Evolutionary conservation across 192 early-diverging fungal species (phyloP).

Genomic region (Gryganskiella cystojenkinii): DNA sequence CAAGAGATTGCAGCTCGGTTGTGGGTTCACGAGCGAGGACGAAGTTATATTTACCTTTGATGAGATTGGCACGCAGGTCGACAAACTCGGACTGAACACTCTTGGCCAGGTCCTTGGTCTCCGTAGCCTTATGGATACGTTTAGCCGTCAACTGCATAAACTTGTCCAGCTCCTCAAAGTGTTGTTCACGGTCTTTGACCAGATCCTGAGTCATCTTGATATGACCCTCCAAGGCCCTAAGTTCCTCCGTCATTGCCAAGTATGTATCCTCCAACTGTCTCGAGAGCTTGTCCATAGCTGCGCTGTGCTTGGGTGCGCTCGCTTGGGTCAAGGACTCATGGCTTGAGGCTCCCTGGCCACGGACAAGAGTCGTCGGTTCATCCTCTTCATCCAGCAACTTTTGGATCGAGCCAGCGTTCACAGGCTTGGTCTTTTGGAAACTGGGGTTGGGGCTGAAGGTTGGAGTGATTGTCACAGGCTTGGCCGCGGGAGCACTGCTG

Average conservation of each 20-base stretch:
- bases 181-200: constrained; percentile 42
- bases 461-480: not conserved
- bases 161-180: constrained; percentile 42
- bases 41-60: constrained; percentile 27
- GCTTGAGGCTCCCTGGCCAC: constrained; percentile 9
- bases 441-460: not conserved
- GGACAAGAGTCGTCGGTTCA: constrained; percentile 14
- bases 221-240: constrained; percentile 30
- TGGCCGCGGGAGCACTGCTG: too few species aligned
- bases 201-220: constrained; percentile 38
- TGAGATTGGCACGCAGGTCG: constrained; percentile 23
- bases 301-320: constrained; percentile 25
- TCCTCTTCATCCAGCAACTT: constrained; percentile 32
- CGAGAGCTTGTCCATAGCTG: constrained; percentile 42
- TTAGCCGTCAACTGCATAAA: constrained; percentile 27
- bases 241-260: constrained; percentile 45
- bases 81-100: constrained; percentile 18
- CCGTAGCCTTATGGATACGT: constrained; percentile 28
- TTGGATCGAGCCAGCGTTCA: constrained; percentile 14
- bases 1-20: not conserved
- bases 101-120: constrained; percentile 14
- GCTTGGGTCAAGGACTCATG: constrained; percentile 15
- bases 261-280: constrained; percentile 45
- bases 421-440: too few species aligned
- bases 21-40: not conserved